Evolutionary conservation across 352 stramenopile genomes (phyloP).

Genomic region (Phytopythium cucurbitacearum): DNA sequence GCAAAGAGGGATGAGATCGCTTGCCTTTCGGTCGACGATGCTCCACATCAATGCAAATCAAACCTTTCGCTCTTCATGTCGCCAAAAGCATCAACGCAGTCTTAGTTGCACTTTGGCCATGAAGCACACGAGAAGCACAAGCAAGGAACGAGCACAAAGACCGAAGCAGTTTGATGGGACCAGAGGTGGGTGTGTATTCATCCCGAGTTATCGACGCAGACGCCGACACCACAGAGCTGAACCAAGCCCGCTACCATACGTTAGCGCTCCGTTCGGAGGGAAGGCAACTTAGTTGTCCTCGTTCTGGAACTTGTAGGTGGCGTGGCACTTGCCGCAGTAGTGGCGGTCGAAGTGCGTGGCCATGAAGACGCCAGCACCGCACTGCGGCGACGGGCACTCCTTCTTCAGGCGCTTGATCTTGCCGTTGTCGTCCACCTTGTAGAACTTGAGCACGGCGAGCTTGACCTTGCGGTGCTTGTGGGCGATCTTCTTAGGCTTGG

Average conservation of each 20-base stretch:
- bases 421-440: slow-evolving; percentile 94
- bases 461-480: slow-evolving; percentile 97
- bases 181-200: slow-evolving; percentile 5
- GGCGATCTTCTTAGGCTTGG: slow-evolving; percentile 99
- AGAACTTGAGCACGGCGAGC: slow-evolving; percentile 97
- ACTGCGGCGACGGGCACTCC: slow-evolving; percentile 94
- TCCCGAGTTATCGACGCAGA: not conserved
- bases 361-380: slow-evolving; percentile 99
- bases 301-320: slow-evolving; percentile 93
- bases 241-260: not conserved
- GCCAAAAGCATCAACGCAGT: no score
- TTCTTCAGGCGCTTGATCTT: slow-evolving; percentile 98
- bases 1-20: no score
- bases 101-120: no score
- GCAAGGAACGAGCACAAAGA: not conserved
- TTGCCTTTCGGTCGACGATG: no score
- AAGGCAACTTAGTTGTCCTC: slow-evolving; percentile 50
- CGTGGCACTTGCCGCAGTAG: slow-evolving; percentile 99
- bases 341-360: slow-evolving; percentile 99
- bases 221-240: not conserved
- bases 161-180: slow-evolving; percentile 3
- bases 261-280: not conserved
- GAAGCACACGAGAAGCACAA: not conserved
- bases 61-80: no score
- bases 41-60: no score